Evolutionary conservation across 768 basidiomycete species (phyloP).

Genomic region (Tricholoma sp.): DNA sequence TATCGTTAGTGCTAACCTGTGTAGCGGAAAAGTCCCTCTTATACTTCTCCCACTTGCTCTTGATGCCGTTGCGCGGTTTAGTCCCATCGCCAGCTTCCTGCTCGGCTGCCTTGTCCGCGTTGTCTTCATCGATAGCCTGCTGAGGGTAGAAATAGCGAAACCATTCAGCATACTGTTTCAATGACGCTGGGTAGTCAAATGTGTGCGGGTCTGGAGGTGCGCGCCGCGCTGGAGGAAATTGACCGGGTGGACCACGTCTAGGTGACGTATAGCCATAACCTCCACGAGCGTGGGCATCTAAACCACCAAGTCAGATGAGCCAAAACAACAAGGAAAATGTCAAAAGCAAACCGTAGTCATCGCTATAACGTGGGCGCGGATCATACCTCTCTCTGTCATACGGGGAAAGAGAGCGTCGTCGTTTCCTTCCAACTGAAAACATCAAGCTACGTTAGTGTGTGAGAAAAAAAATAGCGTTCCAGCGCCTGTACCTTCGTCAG

Average conservation of each 20-base stretch:
- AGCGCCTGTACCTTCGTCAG: slow-evolving; percentile 54
- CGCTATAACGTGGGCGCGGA: slow-evolving; percentile 74
- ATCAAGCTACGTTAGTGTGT: slow-evolving; percentile 9
- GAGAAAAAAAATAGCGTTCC: neutral
- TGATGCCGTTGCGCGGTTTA: slow-evolving; percentile 82
- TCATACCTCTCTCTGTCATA: slow-evolving; percentile 83
- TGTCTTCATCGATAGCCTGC: slow-evolving; percentile 78
- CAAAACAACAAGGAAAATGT: slow-evolving; percentile 5
- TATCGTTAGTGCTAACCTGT: slow-evolving; percentile 60
- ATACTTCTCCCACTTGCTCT: slow-evolving; percentile 86
- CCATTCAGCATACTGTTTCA: slow-evolving; percentile 88
- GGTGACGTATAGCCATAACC: slow-evolving; percentile 61
- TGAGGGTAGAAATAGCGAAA: slow-evolving; percentile 73
- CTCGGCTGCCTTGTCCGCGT: slow-evolving; percentile 77
- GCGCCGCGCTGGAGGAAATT: slow-evolving; percentile 48
- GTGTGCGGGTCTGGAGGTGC: slow-evolving; percentile 76
- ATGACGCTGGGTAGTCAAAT: slow-evolving; percentile 72
- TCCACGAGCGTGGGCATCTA: slow-evolving; percentile 61
- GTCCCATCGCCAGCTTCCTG: slow-evolving; percentile 78
- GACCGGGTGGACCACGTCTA: slow-evolving; percentile 49
- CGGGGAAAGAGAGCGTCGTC: slow-evolving; percentile 75
- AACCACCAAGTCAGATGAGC: slow-evolving; percentile 10
- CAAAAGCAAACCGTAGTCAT: slow-evolving; percentile 66
- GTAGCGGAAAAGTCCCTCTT: slow-evolving; percentile 84
- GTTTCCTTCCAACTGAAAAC: slow-evolving; percentile 57